Conservation (phyloP, 352 stramenopile genomes). For the Phytopythium kandeliae region DNA sequence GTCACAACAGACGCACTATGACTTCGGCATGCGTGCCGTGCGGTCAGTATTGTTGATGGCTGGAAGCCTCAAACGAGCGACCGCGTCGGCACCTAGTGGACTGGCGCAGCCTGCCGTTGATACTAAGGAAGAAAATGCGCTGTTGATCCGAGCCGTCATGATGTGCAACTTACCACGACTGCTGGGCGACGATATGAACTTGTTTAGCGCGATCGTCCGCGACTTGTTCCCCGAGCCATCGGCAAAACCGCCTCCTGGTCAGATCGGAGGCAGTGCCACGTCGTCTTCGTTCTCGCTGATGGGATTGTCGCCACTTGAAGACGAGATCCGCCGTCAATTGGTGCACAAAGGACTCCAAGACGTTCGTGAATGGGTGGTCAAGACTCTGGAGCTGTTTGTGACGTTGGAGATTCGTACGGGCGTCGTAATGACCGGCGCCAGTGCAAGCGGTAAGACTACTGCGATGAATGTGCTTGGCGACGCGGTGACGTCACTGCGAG, state of each 20-base stretch:
- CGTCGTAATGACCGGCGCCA: conserved; percentile 70
- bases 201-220: conserved; percentile 88
- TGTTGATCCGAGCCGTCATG: conserved; percentile 94
- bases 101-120: background rate
- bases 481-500: conserved; percentile 41
- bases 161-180: conserved; percentile 92
- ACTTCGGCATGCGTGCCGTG: conserved; percentile 87
- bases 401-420: conserved; percentile 90
- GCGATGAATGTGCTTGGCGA: conserved; percentile 38
- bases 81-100: background rate
- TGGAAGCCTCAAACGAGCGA: conserved; percentile 52
- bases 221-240: conserved; percentile 80
- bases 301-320: conserved; percentile 42
- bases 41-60: conserved; percentile 79
- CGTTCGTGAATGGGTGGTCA: conserved; percentile 71
- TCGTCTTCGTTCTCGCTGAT: conserved; percentile 12
- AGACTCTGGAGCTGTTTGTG: conserved; percentile 90
- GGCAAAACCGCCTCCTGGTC: background rate
- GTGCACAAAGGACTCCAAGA: conserved; percentile 45
- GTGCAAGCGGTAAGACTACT: conserved; percentile 70
- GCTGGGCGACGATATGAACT: conserved; percentile 75
- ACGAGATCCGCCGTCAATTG: conserved; percentile 79
- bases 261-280: background rate
- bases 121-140: conserved; percentile 39
- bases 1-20: conserved; percentile 80